Evolutionary conservation across 2,329 filamentous ascomycete genomes (phyloP), one percentile per base, ranked within the genome.

Genomic region (Pseudopyrenochaeta lycopersici): DNA sequence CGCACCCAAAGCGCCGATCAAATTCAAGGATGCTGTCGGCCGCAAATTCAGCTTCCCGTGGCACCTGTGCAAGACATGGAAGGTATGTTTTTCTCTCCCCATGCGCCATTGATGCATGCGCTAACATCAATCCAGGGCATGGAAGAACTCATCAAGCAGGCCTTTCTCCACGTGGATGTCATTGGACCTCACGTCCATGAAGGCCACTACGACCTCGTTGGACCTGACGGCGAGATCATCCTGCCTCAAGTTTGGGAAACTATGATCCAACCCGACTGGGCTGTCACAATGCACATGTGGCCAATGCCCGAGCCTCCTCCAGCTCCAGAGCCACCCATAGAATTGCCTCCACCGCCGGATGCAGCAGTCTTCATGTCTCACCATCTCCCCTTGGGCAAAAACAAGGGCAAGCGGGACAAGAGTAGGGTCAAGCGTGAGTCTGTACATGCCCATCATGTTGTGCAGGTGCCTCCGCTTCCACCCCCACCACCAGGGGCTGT

Each of bases 81-180:
- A 71, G 63, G 67, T 64, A 91, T 74, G 82, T 87, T 38, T 23
- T 90, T 90, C 2, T 32, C 7, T 14, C n/a, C 12, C 11, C 10
- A 11, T 29, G 14, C 14, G 33, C 3, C 9, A 9, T 20, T 15
- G n/a, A 11, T 7, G 14, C 38, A 6, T 21, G 11, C 11, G 45
- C 91, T 97, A 73, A 89, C 88, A 63, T 23, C 96, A 96, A 79
- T 86, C 84, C 45, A 81, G 72, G 78, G 79, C 31, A 81, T 82
- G 79, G 77, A 81, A 58, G 70, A 72, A 27, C 71, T 82, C 42
- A 81, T 82, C 71, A 77, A 78, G 58, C 79, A 82, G 65, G 80
- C 80, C 17, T 82, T 81, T 65, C 61, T 77, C 18, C 78, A 81
- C 55, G 75, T 81, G 27, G 80, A 81, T 45, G 68, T 75, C 23